A percentile compares a stretch with the other conserved stretches of the same genome.
phyloP scores from a whole-genome alignment of 495 filamentous ascomycete species.

The Apiosordaria backusii region DNA sequence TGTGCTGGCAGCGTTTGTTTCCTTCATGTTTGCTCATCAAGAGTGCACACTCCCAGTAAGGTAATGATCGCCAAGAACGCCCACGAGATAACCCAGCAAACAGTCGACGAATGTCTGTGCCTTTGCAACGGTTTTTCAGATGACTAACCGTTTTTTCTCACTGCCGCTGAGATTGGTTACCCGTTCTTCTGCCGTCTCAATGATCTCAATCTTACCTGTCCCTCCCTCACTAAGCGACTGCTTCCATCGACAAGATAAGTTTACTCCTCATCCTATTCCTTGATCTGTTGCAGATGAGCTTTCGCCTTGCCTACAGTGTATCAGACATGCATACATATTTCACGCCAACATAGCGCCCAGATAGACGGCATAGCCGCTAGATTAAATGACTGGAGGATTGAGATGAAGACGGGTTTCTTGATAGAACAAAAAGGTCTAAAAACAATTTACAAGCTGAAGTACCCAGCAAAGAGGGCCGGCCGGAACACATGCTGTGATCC shows the following conservation, averaged over 20 bases:
- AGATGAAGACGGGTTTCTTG: not conserved
- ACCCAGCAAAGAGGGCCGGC: slow-evolving; percentile 15
- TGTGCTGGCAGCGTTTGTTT: not conserved
- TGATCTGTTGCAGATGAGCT: not conserved
- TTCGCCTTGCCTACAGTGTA: not conserved
- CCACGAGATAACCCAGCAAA: not conserved
- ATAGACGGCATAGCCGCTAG: not conserved
- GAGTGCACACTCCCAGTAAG: not conserved
- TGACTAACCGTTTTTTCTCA: not conserved
- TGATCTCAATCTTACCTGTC: too few relatives aligned
- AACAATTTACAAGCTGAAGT: slow-evolving; percentile 19
- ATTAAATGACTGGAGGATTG: not conserved
- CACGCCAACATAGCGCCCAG: not conserved
- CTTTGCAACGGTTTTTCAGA: not conserved
- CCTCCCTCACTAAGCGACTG: not conserved
- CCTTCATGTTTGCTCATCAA: not conserved
- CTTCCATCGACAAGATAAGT: too few relatives aligned
- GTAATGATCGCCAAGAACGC: not conserved
- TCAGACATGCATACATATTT: not conserved
- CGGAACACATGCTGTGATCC: slow-evolving; percentile 27
- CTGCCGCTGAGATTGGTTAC: too few relatives aligned
- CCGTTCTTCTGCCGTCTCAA: too few relatives aligned
- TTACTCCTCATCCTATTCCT: not conserved
- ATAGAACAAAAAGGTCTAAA: slow-evolving; percentile 17
- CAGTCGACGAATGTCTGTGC: not conserved